Conservation (phyloP, 2,329 filamentous ascomycete species). For the Exophiala sp. region DNA sequence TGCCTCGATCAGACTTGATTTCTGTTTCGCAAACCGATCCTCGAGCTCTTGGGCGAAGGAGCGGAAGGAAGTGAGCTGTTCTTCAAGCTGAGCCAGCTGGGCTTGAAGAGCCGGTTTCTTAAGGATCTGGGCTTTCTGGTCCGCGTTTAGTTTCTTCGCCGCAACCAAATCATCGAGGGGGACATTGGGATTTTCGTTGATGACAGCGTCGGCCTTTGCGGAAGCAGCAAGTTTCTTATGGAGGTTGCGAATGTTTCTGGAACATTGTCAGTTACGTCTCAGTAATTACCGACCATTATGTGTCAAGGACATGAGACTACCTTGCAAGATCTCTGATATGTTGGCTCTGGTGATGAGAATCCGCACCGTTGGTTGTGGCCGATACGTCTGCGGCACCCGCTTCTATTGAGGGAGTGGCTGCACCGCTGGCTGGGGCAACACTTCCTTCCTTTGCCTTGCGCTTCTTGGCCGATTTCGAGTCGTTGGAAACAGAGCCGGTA, state of each 20-base stretch:
- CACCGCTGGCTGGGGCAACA: constrained; percentile 48
- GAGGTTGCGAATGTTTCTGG: constrained; percentile 80
- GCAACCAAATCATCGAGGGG: constrained; percentile 58
- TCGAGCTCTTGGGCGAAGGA: constrained; percentile 56
- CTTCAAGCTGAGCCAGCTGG: constrained; percentile 52
- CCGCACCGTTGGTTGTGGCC: constrained; percentile 50
- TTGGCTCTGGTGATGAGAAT: constrained; percentile 62
- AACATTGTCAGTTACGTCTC: constrained; percentile 8
- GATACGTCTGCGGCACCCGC: constrained; percentile 30
- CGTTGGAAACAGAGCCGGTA: constrained; percentile 29
- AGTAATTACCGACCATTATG: constrained; percentile 17
- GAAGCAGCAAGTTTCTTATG: constrained; percentile 80
- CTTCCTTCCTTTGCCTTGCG: constrained; percentile 49
- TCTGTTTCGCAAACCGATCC: constrained; percentile 50
- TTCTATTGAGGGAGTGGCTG: constrained; percentile 40
- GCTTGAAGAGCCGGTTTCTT: constrained; percentile 58
- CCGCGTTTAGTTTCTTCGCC: constrained; percentile 58
- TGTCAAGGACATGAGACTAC: constrained; percentile 48
- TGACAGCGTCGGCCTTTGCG: constrained; percentile 55
- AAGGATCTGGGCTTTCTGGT: constrained; percentile 57
- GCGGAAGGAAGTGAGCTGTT: constrained; percentile 56
- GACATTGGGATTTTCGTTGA: constrained; percentile 54
- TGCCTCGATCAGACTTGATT: constrained; percentile 49
- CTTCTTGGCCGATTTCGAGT: constrained; percentile 63
- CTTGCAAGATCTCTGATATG: constrained; percentile 88